These are phyloP conservation scores for Polyporus tsugae DNA, from an alignment of 1,284 basidiomycete species.

Conservation along the genomic window DNA sequence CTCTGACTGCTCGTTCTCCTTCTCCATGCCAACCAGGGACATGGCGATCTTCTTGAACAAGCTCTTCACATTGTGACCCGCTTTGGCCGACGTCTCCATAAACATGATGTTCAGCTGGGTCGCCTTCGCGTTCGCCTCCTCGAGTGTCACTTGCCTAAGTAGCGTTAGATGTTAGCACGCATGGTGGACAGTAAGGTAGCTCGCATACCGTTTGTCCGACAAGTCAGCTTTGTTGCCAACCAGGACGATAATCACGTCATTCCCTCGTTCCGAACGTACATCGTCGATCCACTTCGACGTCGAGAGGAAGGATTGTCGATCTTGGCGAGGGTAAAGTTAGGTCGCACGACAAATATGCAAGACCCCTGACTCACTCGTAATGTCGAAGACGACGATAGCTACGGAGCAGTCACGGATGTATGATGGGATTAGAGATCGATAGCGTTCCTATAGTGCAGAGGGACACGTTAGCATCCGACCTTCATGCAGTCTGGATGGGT, in stretches of 20 bases:
- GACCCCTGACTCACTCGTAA: slow-evolving; percentile 80
- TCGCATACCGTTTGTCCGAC: slow-evolving; percentile 85
- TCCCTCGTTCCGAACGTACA: slow-evolving; percentile 96
- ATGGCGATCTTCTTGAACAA: slow-evolving; percentile 99
- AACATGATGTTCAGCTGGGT: slow-evolving; percentile 96
- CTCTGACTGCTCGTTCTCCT: slow-evolving; percentile 72
- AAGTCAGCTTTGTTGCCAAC: slow-evolving; percentile 99
- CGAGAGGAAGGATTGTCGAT: slow-evolving; percentile 95
- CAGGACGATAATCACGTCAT: slow-evolving; percentile 98
- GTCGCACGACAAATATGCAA: neutral
- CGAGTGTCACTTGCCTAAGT: slow-evolving; percentile 94
- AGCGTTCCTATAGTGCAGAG: slow-evolving; percentile 79
- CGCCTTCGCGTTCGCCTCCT: slow-evolving; percentile 95
- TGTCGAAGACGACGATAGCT: slow-evolving; percentile 98
- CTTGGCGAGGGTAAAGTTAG: slow-evolving; percentile 49
- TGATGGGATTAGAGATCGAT: slow-evolving; percentile 97
- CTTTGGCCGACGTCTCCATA: slow-evolving; percentile 99
- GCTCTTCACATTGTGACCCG: slow-evolving; percentile 99
- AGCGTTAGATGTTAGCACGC: neutral
- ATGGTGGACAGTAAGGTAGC: neutral
- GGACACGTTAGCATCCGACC: slow-evolving; percentile 8
- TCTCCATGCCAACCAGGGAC: slow-evolving; percentile 96
- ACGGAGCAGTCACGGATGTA: slow-evolving; percentile 99
- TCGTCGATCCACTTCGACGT: slow-evolving; percentile 99
- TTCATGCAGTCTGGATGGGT: neutral